phyloP scores from a whole-genome alignment of 2,329 filamentous ascomycete genomes.

The Colletotrichum sp. region DNA sequence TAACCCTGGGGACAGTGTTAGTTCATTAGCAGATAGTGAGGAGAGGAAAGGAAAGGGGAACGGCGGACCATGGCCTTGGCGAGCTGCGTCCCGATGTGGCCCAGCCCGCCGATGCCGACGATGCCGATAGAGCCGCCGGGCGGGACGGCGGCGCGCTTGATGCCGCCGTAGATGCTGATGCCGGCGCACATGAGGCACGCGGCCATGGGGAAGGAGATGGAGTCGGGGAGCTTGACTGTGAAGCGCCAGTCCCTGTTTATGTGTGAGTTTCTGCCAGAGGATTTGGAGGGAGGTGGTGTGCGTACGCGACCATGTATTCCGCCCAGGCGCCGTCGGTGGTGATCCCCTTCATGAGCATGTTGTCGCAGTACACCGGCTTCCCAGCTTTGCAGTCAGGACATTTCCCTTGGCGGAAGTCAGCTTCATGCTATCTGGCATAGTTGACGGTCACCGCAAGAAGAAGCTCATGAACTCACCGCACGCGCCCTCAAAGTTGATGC shows the following conservation, averaged over 20 bases:
- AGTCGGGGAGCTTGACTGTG: constrained; percentile 10
- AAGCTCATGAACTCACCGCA: constrained; percentile 1
- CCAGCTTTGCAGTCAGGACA: constrained; percentile 13
- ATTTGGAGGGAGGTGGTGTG: neutral
- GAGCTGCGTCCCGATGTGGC: constrained; percentile 17
- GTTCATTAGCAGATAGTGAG: neutral
- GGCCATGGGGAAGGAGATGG: neutral
- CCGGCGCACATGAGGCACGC: constrained; percentile 21
- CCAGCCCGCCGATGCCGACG: constrained; percentile 15
- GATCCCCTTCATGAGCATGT: constrained; percentile 11
- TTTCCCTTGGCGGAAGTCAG: neutral
- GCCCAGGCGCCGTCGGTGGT: constrained; percentile 12
- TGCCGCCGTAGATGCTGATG: constrained; percentile 18
- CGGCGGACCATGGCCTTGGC: constrained; percentile 17
- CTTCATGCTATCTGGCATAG: too few species aligned
- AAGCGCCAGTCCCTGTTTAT: neutral
- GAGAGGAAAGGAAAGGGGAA: too few species aligned
- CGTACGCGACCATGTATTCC: constrained; percentile 19
- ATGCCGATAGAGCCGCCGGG: constrained; percentile 12
- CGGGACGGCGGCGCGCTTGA: constrained; percentile 8
- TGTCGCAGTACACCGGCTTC: constrained; percentile 15
- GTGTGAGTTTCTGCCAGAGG: neutral
- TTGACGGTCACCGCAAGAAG: too few species aligned
- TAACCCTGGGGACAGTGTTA: neutral
- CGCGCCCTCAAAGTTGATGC: constrained; percentile 15